Evolutionary conservation across 306 rosid species (phyloP).

Genomic region (Cyclanthera cordifolia): DNA sequence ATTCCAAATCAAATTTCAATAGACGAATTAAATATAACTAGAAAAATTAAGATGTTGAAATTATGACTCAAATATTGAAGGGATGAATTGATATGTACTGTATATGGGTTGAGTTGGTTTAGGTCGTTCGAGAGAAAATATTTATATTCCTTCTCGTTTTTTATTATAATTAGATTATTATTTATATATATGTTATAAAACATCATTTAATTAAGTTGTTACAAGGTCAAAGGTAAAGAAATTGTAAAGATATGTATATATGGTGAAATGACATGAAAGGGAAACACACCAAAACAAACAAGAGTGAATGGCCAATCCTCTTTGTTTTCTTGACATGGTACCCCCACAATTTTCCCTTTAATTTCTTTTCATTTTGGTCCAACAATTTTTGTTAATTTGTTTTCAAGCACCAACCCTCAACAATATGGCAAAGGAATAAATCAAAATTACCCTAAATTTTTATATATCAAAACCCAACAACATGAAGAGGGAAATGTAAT

Average conservation of each 20-base stretch:
- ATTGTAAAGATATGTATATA: background rate
- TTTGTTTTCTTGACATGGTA: background rate
- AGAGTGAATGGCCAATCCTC: conserved; percentile 2
- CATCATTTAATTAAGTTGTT: too few species aligned
- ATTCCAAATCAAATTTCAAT: too few species aligned
- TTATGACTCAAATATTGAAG: too few species aligned
- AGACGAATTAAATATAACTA: too few species aligned
- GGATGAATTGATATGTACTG: too few species aligned
- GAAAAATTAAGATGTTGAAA: too few species aligned
- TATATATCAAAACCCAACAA: background rate
- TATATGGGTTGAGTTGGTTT: too few species aligned
- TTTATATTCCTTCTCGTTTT: too few species aligned
- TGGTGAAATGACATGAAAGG: background rate
- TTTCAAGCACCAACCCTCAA: background rate
- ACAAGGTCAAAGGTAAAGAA: background rate
- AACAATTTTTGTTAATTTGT: background rate
- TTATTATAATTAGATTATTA: too few species aligned
- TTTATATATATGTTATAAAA: too few species aligned
- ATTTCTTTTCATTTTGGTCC: background rate
- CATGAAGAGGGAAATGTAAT: background rate
- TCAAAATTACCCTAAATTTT: background rate
- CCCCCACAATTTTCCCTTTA: background rate
- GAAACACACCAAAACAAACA: background rate
- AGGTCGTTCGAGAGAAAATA: too few species aligned
- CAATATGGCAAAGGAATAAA: background rate